Conservation (phyloP, 495 filamentous ascomycete genomes). For the Saxophila tyrrhenica region DNA sequence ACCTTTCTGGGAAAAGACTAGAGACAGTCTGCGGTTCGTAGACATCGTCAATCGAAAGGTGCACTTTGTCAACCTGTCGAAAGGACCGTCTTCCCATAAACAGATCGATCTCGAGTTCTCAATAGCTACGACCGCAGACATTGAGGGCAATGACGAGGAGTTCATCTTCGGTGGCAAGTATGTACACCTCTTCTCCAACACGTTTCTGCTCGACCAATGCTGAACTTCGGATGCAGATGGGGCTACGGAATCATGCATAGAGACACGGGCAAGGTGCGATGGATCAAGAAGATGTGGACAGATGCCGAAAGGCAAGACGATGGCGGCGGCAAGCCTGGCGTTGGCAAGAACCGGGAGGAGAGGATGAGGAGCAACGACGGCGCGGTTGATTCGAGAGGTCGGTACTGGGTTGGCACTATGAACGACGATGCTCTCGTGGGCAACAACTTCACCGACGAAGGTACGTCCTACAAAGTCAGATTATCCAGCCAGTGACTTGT, state of each 20-base stretch:
- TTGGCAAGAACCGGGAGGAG: constrained; percentile 10
- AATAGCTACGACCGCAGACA: constrained; percentile 71
- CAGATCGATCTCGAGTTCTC: constrained; percentile 51
- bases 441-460: constrained; percentile 26
- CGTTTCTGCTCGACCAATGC: background rate
- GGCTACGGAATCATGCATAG: constrained; percentile 68
- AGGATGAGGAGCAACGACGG: constrained; percentile 65
- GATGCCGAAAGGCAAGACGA: constrained; percentile 35
- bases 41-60: constrained; percentile 75
- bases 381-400: constrained; percentile 63
- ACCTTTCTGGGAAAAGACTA: constrained; percentile 61
- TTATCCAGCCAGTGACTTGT: background rate
- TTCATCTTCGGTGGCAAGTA: constrained; percentile 69
- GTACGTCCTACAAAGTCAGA: background rate
- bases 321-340: constrained; percentile 27
- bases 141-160: constrained; percentile 54
- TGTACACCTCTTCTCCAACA: background rate
- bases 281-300: constrained; percentile 49
- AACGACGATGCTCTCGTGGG: constrained; percentile 43
- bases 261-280: constrained; percentile 48
- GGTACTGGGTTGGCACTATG: constrained; percentile 88
- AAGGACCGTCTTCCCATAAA: constrained; percentile 52
- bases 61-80: constrained; percentile 58
- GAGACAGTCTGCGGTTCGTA: constrained; percentile 70
- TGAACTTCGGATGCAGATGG: constrained; percentile 24